Conservation (phyloP, 345 rosid genomes). For the Nasturtium officinale region DNA sequence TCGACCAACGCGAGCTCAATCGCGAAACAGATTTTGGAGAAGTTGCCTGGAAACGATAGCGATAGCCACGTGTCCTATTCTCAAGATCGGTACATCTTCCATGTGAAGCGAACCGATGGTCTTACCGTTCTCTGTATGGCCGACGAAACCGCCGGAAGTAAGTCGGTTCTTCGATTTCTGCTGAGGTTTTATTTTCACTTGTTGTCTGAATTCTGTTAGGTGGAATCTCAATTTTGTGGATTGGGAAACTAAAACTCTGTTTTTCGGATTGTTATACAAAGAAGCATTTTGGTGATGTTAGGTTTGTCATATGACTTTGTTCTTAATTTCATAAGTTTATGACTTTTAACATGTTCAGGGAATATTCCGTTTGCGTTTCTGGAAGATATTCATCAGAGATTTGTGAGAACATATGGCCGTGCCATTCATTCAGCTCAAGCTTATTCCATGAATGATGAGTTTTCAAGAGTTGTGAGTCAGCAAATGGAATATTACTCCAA, state of each 20-base stretch:
- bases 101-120: conserved; percentile 95
- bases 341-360: conserved; percentile 46
- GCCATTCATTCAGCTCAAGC: conserved; percentile 83
- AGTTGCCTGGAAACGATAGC: conserved; percentile 61
- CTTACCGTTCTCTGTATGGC: conserved; percentile 97
- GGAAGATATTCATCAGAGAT: conserved; percentile 93
- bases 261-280: too few relatives aligned
- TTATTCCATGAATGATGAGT: conserved; percentile 93
- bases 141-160: conserved; percentile 89
- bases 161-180: conserved; percentile 6
- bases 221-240: neutral
- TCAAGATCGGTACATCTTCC: conserved; percentile 88
- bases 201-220: too few relatives aligned
- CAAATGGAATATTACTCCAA: conserved; percentile 85
- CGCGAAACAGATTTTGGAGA: conserved; percentile 81
- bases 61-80: conserved; percentile 85
- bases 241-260: neutral
- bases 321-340: neutral
- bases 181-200: neutral
- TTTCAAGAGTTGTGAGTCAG: conserved; percentile 91
- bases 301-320: neutral
- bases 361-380: conserved; percentile 90
- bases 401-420: conserved; percentile 62
- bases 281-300: conserved; percentile 9
- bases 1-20: conserved; percentile 84